phyloP scores from a whole-genome alignment of 2,329 filamentous ascomycete genomes.

The Diplodia mutila region DNA sequence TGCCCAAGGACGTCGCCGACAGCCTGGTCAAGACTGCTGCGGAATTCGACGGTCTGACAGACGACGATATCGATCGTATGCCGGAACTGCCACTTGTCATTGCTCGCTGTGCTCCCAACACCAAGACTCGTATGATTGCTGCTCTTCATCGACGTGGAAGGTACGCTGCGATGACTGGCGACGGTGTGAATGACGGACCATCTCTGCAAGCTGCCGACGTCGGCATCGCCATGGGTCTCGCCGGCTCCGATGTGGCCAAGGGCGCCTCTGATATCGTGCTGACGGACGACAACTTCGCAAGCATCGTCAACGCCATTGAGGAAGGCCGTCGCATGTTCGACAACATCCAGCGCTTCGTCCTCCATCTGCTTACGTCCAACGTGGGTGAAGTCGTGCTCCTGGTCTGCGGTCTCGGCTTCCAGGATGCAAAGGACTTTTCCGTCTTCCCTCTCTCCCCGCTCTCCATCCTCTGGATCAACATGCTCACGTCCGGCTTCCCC shows the following conservation, averaged over 20 bases:
- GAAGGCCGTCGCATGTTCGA: slow-evolving; percentile 52
- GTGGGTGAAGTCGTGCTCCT: slow-evolving; percentile 41
- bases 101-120: slow-evolving; percentile 29
- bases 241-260: slow-evolving; percentile 51
- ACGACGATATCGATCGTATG: slow-evolving; percentile 28
- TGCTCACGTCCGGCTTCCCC: slow-evolving; percentile 43
- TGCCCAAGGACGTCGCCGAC: slow-evolving; percentile 24
- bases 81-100: slow-evolving; percentile 29
- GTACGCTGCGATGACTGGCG: slow-evolving; percentile 49
- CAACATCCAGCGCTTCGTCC: slow-evolving; percentile 50
- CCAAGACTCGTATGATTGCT: slow-evolving; percentile 28
- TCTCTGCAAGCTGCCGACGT: slow-evolving; percentile 51
- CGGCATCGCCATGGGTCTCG: slow-evolving; percentile 51
- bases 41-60: slow-evolving; percentile 28
- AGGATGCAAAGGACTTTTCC: slow-evolving; percentile 37
- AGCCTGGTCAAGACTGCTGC: slow-evolving; percentile 28
- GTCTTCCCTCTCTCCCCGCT: slow-evolving; percentile 44
- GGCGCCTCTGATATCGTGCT: slow-evolving; percentile 49
- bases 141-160: slow-evolving; percentile 47
- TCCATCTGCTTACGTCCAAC: slow-evolving; percentile 39
- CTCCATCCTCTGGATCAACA: slow-evolving; percentile 46
- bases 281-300: slow-evolving; percentile 51
- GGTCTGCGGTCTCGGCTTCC: slow-evolving; percentile 42
- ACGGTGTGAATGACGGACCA: slow-evolving; percentile 53
- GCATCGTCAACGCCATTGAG: slow-evolving; percentile 50